Evolutionary conservation across 2,329 filamentous ascomycete species (phyloP), one percentile per base, ranked within the genome.

Genomic region (Diaporthe velutina): DNA sequence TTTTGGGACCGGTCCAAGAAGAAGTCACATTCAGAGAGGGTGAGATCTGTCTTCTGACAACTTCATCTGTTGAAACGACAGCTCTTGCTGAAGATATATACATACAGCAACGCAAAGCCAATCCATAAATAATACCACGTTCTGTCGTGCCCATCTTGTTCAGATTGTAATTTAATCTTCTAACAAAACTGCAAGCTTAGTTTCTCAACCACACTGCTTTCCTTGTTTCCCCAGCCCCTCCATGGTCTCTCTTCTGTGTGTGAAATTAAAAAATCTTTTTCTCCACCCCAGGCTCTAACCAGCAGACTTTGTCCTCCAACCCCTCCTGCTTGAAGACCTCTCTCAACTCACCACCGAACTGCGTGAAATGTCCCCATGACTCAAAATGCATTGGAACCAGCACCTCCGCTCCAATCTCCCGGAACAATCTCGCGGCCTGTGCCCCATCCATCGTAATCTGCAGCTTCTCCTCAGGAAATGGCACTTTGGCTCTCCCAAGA

Each of bases 371-470:
- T 0, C 77, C 78, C 86, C 86, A 89, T 1, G 80, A 81, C 66
- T 88, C 86, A 71, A 81, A 88, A 74, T 88, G 86, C 83, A 89
- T 85, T 0, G 86, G 86, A 2, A 88, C 81, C 15, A 88, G 74
- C 2, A 83, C 72, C 60, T 88, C 85, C 0, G 84, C 84, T 22
- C 79, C 79, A 15, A 88, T 79, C 3, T 83, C 84, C 0, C 81
- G 79, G 66, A 86, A 82, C 13, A 88, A 78, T 52, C 74, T 75
- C 6, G 82, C 83, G 1, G 80, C 86, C 48, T 86, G 79, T 73
- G 81, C 83, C 0, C 86, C 86, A 76, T 84, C 85, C 83, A 88
- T 84, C 1, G 86, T 88, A 40, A 87, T 84, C 73, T 84, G 79
- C 19, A 84, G 48, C 1, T 79, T 78, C 1, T 81, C 81, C 1